These are phyloP conservation scores for Chaetomiaceae sp. DNA, from an alignment of 2,329 filamentous ascomycete species.

Conservation along the genomic window DNA sequence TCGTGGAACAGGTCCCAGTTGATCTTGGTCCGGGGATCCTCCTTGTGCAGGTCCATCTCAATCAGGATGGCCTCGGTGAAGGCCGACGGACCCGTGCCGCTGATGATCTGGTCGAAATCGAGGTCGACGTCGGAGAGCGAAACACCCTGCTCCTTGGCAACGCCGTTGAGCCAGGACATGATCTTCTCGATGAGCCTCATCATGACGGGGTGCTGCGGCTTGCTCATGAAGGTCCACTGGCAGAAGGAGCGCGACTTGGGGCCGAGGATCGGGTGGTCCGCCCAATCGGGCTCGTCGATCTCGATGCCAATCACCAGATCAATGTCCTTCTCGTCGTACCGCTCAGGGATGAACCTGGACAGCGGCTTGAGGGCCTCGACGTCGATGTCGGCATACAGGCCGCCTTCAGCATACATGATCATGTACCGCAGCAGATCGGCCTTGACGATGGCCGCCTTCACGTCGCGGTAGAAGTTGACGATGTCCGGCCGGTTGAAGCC, in stretches of 20 bases:
- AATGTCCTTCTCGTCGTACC: slow-evolving; percentile 59
- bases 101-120: slow-evolving; percentile 68
- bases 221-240: slow-evolving; percentile 71
- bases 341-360: slow-evolving; percentile 54
- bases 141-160: slow-evolving; percentile 55
- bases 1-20: slow-evolving; percentile 63
- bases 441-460: slow-evolving; percentile 61
- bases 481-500: slow-evolving; percentile 65
- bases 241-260: slow-evolving; percentile 66
- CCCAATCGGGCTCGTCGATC: slow-evolving; percentile 64
- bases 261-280: slow-evolving; percentile 59
- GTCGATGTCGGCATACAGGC: slow-evolving; percentile 44
- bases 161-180: slow-evolving; percentile 57
- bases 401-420: slow-evolving; percentile 62
- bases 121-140: slow-evolving; percentile 57
- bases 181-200: slow-evolving; percentile 63
- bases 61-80: slow-evolving; percentile 62
- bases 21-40: slow-evolving; percentile 38
- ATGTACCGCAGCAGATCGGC: slow-evolving; percentile 63
- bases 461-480: slow-evolving; percentile 53
- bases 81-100: slow-evolving; percentile 65
- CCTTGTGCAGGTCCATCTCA: slow-evolving; percentile 52
- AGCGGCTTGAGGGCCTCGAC: slow-evolving; percentile 39
- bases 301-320: slow-evolving; percentile 68
- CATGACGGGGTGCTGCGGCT: slow-evolving; percentile 64